Percentiles rank a stretch among this genome's conserved stretches.
Conservation (phyloP, 257 asterid genomes). For the Scutellaria barbata region DNA sequence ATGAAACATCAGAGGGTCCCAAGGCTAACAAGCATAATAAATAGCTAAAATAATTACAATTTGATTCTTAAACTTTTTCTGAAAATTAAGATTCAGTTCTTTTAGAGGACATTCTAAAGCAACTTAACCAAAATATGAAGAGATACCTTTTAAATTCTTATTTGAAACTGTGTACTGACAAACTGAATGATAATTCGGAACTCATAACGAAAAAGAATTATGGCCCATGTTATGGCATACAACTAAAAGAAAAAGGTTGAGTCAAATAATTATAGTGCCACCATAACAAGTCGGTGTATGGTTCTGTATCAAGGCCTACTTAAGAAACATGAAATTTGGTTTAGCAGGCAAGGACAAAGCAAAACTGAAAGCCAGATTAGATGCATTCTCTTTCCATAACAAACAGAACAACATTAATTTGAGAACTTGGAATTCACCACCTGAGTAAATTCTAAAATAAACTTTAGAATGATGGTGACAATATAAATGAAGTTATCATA, state of each 20-base stretch:
- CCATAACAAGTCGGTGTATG: not conserved
- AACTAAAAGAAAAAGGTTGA: conserved; percentile 5
- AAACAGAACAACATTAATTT: not conserved
- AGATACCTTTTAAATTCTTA: not conserved
- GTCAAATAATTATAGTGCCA: not conserved
- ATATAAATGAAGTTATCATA: not conserved
- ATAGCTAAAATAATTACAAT: not conserved
- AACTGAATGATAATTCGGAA: not conserved
- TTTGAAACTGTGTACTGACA: not conserved
- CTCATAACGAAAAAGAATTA: conserved; percentile 6
- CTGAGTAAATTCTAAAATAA: not conserved
- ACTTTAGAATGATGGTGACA: not conserved
- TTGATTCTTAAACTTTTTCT: not conserved
- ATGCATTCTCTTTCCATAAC: not conserved
- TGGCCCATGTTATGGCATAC: not conserved
- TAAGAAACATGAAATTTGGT: not conserved
- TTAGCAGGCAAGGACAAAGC: not conserved
- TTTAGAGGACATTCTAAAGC: not conserved
- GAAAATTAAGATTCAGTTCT: not conserved
- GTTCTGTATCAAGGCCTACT: not conserved
- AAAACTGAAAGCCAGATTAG: not conserved
- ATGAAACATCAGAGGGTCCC: not conserved
- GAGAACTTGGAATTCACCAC: not conserved
- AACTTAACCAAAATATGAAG: no score
- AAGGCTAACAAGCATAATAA: conserved; percentile 10